phyloP scores from a whole-genome alignment of 768 basidiomycete genomes.

The Leccinum rimulosum region DNA sequence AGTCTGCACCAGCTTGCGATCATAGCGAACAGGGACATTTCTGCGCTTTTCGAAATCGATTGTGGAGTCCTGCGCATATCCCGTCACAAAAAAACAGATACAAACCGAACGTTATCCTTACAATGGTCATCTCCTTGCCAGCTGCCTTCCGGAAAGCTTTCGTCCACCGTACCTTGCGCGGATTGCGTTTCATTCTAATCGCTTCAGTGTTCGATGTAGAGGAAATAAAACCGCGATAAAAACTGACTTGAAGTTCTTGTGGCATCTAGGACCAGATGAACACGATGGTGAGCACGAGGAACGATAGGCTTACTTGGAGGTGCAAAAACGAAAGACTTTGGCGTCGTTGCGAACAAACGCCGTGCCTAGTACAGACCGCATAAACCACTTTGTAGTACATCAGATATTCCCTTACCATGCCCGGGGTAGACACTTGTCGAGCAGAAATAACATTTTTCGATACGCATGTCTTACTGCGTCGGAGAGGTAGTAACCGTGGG shows the following conservation, averaged over 20 bases:
- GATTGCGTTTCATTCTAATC: conserved; percentile 96
- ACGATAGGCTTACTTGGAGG: conserved; percentile 72
- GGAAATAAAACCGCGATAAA: not conserved
- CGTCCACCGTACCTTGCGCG: conserved; percentile 98
- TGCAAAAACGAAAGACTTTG: conserved; percentile 97
- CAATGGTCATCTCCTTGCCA: conserved; percentile 99
- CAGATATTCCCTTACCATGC: conserved; percentile 56
- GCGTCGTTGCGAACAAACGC: conserved; percentile 98
- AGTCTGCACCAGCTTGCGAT: conserved; percentile 88
- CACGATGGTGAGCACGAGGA: not conserved
- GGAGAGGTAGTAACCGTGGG: conserved; percentile 21
- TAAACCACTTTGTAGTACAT: not conserved
- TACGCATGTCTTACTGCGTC: conserved; percentile 58
- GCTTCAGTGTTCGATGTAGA: conserved; percentile 1
- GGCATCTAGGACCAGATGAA: conserved; percentile 58
- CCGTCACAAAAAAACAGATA: not conserved
- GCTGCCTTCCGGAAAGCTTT: conserved; percentile 99
- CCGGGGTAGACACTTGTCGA: conserved; percentile 96
- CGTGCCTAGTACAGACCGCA: conserved; percentile 48
- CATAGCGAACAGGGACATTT: conserved; percentile 95
- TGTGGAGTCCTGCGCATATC: conserved; percentile 78
- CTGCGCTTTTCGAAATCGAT: conserved; percentile 99
- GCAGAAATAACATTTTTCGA: conserved; percentile 99
- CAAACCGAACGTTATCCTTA: conserved; percentile 38
- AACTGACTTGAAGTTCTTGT: conserved; percentile 97